Evolutionary conservation across 169 alveolate species (phyloP).

Genomic region (Plasmodium inui): DNA sequence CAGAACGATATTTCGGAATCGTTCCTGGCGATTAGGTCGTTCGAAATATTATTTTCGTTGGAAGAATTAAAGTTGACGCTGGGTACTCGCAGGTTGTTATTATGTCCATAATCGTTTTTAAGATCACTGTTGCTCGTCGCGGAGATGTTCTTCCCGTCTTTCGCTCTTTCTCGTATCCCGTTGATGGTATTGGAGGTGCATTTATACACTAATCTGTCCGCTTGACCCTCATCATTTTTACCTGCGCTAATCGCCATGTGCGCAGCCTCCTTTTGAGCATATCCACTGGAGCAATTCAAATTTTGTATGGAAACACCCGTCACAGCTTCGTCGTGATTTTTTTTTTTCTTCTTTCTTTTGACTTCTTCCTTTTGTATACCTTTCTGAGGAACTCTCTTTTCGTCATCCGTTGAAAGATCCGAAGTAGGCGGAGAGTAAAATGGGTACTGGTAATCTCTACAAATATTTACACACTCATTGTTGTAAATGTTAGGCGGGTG

Average conservation of each 20-base stretch:
- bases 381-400: neutral
- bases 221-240: neutral
- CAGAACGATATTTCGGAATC: constrained; percentile 62
- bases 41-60: constrained; percentile 26
- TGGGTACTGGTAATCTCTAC: constrained; percentile 76
- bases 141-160: neutral
- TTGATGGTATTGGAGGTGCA: neutral
- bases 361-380: neutral
- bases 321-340: neutral
- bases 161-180: neutral
- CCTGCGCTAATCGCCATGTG: neutral
- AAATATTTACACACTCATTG: constrained; percentile 29
- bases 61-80: constrained; percentile 30
- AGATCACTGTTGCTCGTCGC: neutral
- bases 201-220: neutral
- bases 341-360: constrained; percentile 16
- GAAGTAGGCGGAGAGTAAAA: constrained; percentile 65
- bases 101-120: neutral
- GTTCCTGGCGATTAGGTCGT: constrained; percentile 13
- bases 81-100: neutral
- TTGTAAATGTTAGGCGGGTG: constrained; percentile 1
- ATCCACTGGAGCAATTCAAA: neutral
- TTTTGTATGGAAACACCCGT: neutral
- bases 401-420: constrained; percentile 37
- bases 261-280: neutral